These are phyloP conservation scores for Hura crepitans DNA, from an alignment of 441 rosid genomes.

Conservation along the genomic window DNA sequence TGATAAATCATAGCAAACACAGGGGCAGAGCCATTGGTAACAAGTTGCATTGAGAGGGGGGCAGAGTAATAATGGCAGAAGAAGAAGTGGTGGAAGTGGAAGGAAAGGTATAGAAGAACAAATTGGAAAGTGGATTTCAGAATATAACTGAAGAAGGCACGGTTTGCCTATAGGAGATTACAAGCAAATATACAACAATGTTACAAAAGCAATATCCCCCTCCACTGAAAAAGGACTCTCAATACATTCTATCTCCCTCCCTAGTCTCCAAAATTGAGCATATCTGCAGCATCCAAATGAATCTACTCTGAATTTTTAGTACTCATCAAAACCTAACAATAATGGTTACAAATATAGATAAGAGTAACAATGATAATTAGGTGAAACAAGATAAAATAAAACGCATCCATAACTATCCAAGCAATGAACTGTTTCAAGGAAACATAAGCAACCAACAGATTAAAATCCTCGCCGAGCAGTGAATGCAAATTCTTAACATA, in stretches of 20 bases:
- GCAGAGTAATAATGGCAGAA: not conserved
- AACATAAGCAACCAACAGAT: conserved; percentile 23
- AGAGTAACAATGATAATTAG: not conserved
- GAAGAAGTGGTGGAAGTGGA: no score
- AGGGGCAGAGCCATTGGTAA: no score
- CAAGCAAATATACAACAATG: conserved; percentile 33
- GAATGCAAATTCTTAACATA: conserved; percentile 17
- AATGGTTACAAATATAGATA: conserved; percentile 16
- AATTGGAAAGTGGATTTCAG: conserved; percentile 2
- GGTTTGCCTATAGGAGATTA: conserved; percentile 24
- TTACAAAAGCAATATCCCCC: conserved; percentile 18
- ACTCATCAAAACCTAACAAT: conserved; percentile 17
- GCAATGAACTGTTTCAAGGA: conserved; percentile 28
- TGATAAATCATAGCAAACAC: no score
- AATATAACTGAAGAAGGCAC: conserved; percentile 19
- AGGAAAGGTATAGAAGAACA: no score
- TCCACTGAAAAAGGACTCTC: conserved; percentile 7
- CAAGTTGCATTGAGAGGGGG: no score
- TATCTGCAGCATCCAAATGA: conserved; percentile 18
- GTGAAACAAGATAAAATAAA: not conserved
- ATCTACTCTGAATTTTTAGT: conserved; percentile 17
- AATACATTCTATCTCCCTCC: conserved; percentile 17
- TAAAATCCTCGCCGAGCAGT: conserved; percentile 27
- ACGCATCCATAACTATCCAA: conserved; percentile 26
- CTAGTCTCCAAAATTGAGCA: conserved; percentile 35